Evolutionary conservation across 768 basidiomycete species (phyloP).

Genomic region (Roridomyces roridus): DNA sequence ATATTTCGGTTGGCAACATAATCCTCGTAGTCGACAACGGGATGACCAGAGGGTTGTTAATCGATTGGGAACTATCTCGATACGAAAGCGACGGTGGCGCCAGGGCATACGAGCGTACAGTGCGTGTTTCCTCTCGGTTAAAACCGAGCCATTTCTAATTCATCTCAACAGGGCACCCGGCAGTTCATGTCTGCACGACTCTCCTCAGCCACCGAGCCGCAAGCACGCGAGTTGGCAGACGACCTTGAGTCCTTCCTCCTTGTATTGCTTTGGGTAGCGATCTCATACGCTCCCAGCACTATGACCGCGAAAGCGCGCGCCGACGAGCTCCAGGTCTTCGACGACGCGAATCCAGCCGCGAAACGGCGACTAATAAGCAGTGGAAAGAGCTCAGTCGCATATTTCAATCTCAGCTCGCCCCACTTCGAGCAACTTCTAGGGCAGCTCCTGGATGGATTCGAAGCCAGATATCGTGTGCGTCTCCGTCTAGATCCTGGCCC

Average conservation of each 20-base stretch:
- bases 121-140: neutral
- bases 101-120: conserved; percentile 5
- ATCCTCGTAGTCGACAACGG: neutral
- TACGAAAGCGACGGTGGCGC: neutral
- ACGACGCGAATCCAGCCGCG: neutral
- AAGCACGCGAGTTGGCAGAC: conserved; percentile 15
- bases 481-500: conserved; percentile 1
- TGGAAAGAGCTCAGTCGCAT: neutral
- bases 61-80: conserved; percentile 16
- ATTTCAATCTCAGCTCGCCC: neutral
- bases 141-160: neutral
- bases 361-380: conserved; percentile 3
- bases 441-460: neutral
- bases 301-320: conserved; percentile 6
- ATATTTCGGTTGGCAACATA: conserved; percentile 19
- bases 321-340: conserved; percentile 3
- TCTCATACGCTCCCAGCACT: conserved; percentile 5
- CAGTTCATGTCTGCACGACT: conserved; percentile 23
- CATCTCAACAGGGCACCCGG: conserved; percentile 23
- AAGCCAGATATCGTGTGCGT: neutral
- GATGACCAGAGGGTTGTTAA: conserved; percentile 2
- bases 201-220: neutral
- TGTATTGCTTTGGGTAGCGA: conserved; percentile 22
- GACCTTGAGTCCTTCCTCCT: conserved; percentile 25
- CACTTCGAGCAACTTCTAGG: neutral